Conservation (phyloP, 2,329 filamentous ascomycete species). For the Escovopsis sp. region DNA sequence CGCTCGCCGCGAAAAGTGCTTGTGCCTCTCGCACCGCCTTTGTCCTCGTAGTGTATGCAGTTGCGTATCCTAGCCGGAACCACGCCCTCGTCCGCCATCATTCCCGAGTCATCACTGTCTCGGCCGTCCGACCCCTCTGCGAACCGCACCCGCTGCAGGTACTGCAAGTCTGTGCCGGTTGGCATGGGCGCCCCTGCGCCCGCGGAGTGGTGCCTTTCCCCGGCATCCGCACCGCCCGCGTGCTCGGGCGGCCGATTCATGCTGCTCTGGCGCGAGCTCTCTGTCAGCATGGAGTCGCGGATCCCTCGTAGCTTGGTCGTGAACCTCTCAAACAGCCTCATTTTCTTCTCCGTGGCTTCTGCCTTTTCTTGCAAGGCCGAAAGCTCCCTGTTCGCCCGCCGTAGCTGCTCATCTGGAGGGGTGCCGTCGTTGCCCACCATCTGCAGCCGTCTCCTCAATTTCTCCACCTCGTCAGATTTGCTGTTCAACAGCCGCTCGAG, state of each 20-base stretch:
- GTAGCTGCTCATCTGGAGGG: slow-evolving; percentile 32
- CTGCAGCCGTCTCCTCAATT: slow-evolving; percentile 31
- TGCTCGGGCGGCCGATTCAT: not conserved
- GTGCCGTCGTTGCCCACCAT: slow-evolving; percentile 27
- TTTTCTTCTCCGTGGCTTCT: slow-evolving; percentile 36
- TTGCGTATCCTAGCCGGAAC: slow-evolving; percentile 13
- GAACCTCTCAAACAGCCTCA: slow-evolving; percentile 32
- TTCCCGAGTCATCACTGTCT: slow-evolving; percentile 10
- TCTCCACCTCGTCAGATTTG: slow-evolving; percentile 29
- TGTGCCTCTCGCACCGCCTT: not conserved
- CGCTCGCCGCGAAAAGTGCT: not conserved
- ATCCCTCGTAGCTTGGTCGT: slow-evolving; percentile 19
- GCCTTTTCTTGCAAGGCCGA: slow-evolving; percentile 39
- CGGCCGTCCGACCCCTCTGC: not conserved
- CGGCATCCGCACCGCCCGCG: not conserved
- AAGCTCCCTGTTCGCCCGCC: slow-evolving; percentile 18
- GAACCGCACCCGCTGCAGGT: slow-evolving; percentile 2
- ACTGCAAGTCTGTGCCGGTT: not conserved
- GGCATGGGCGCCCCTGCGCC: too few species aligned
- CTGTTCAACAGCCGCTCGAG: slow-evolving; percentile 32
- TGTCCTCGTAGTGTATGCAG: slow-evolving; percentile 9
- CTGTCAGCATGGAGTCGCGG: slow-evolving; percentile 6
- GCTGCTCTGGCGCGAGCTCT: slow-evolving; percentile 1
- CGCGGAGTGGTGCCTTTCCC: not conserved
- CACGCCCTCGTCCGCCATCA: slow-evolving; percentile 12